Percentiles rank a stretch among this genome's conserved stretches.
Conservation (phyloP, 1,284 basidiomycete species). For the Cutaneotrichosporon mucoides region DNA sequence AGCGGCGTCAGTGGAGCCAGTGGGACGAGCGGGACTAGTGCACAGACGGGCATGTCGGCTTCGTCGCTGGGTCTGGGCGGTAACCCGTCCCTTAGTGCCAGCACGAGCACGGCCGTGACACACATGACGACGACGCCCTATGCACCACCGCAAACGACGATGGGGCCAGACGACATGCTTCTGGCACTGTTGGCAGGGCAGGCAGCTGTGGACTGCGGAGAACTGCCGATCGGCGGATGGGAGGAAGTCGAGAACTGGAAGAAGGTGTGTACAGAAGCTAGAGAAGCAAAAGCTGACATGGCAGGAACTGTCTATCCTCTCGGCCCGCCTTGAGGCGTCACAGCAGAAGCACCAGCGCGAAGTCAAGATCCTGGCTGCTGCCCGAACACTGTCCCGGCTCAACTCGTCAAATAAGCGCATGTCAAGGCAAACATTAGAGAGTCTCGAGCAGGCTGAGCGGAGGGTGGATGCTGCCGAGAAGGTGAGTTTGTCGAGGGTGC, state of each 20-base stretch:
- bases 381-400: slow-evolving; percentile 47
- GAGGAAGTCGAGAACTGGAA: slow-evolving; percentile 89
- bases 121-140: neutral
- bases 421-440: slow-evolving; percentile 49
- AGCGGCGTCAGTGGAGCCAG: neutral
- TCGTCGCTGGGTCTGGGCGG: neutral
- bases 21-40: neutral
- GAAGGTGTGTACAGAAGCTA: slow-evolving; percentile 58
- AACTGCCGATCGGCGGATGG: slow-evolving; percentile 66
- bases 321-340: slow-evolving; percentile 37
- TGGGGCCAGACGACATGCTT: slow-evolving; percentile 63
- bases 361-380: slow-evolving; percentile 49
- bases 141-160: neutral
- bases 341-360: slow-evolving; percentile 48
- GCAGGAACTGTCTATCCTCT: slow-evolving; percentile 44
- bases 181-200: slow-evolving; percentile 79
- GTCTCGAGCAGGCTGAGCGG: slow-evolving; percentile 48
- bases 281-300: neutral
- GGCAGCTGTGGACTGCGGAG: slow-evolving; percentile 66
- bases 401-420: slow-evolving; percentile 48
- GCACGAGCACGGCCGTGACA: slow-evolving; percentile 6
- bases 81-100: neutral
- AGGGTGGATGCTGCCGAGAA: slow-evolving; percentile 48
- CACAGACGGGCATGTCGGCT: neutral
- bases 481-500: slow-evolving; percentile 22